A percentile compares a stretch with the other conserved stretches of the same genome.
phyloP scores from a whole-genome alignment of 495 filamentous ascomycete genomes.

The Penicillium atrosanguineum region DNA sequence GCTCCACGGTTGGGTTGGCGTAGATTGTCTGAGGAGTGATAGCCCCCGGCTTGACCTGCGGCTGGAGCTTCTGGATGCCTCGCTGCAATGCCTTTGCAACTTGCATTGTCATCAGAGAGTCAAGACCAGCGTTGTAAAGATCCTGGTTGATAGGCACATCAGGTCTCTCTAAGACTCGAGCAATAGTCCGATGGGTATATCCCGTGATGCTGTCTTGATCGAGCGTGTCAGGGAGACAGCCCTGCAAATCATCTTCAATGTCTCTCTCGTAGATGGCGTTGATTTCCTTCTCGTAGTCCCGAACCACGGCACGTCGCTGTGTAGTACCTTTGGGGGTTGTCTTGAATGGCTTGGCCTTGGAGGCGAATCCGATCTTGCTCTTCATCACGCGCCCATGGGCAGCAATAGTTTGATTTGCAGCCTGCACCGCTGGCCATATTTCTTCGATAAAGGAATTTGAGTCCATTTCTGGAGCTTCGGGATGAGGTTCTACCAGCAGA shows the following conservation, averaged over 20 bases:
- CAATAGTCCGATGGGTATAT: slow-evolving; percentile 8
- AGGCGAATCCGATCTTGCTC: slow-evolving; percentile 31
- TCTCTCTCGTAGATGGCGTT: slow-evolving; percentile 23
- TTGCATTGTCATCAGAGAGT: slow-evolving; percentile 36
- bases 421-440: slow-evolving; percentile 45
- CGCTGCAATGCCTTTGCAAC: slow-evolving; percentile 21
- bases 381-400: slow-evolving; percentile 27
- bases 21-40: slow-evolving; percentile 31
- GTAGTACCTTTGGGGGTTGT: slow-evolving; percentile 51
- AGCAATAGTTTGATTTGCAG: slow-evolving; percentile 44
- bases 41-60: not conserved
- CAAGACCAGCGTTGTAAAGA: slow-evolving; percentile 27
- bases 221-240: slow-evolving; percentile 10
- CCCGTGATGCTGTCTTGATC: slow-evolving; percentile 6
- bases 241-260: slow-evolving; percentile 13
- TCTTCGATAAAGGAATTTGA: slow-evolving; percentile 28
- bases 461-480: slow-evolving; percentile 15
- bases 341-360: slow-evolving; percentile 50
- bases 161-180: slow-evolving; percentile 12
- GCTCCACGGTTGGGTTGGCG: slow-evolving; percentile 27
- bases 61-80: slow-evolving; percentile 8
- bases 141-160: slow-evolving; percentile 17
- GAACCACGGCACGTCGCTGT: slow-evolving; percentile 26
- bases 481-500: slow-evolving; percentile 35
- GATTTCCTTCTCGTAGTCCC: slow-evolving; percentile 29